phyloP scores from a whole-genome alignment of 441 rosid genomes.

The Syzygium malaccense region DNA sequence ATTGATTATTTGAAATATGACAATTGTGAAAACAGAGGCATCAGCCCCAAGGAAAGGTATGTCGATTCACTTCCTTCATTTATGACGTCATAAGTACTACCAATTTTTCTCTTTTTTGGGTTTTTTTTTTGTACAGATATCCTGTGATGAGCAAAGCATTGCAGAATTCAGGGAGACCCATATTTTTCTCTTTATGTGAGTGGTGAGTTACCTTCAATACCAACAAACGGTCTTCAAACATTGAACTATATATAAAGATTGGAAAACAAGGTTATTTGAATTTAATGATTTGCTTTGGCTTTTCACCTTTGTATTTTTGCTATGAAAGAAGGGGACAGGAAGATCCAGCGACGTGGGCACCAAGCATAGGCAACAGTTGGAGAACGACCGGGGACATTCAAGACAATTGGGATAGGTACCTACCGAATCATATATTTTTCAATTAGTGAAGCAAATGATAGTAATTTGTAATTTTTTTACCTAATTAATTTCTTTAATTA shows the following conservation, averaged over 20 bases:
- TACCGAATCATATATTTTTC: neutral
- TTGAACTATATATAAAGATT: neutral
- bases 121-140: constrained; percentile 11
- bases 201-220: constrained; percentile 24
- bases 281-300: neutral
- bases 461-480: neutral
- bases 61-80: neutral
- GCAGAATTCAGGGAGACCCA: constrained; percentile 34
- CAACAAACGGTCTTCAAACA: neutral
- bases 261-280: neutral
- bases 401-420: constrained; percentile 41
- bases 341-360: constrained; percentile 62
- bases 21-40: constrained; percentile 38
- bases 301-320: neutral
- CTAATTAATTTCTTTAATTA: neutral
- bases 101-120: neutral
- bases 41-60: constrained; percentile 39
- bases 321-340: constrained; percentile 36
- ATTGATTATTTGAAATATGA: constrained; percentile 67
- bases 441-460: neutral
- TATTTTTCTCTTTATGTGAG: constrained; percentile 54
- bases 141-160: constrained; percentile 49
- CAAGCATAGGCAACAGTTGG: constrained; percentile 46
- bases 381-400: constrained; percentile 55
- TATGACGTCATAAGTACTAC: neutral